Base-by-base conservation (phyloP, 306 rosid species). In the Hylodesmum podocarpum region DNA sequence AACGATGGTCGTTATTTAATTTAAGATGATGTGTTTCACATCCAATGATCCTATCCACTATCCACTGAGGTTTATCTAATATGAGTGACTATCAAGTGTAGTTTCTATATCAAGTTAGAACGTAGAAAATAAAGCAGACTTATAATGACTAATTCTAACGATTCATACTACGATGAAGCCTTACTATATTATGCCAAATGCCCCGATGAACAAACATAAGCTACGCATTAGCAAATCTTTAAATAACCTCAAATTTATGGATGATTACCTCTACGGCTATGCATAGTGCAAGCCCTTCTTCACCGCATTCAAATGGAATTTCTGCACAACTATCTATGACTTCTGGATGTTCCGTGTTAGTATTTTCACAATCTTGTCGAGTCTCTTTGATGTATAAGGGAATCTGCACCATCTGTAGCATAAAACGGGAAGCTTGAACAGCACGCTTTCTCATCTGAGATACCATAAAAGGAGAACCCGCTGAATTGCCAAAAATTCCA, bases 371-470 rank as follows among this genome's bases (percentile, higher is more conserved):
- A 58, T 62, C 91, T 29, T 55, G 84, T 76, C 83, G 88, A 75
- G 84, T 70, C 73, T 87, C 90, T 73, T 78, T 87, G 67, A 53
- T 71, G 59, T 87, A 92, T 15, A 90, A 84, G 34, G 97, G 94
- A 73, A 84, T 85, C 86, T 89, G 96, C 87, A 92, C 82, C 97
- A 95, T 92, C 85, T 95, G 97, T 86, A 95, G 85, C 97, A 95
- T 92, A 78, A 92, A 95, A 25, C 92, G 96, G 43, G 97, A 92
- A 81, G 96, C 99, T 84, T 88, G 97, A 78, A 95, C 96, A 22
- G 90, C 97, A 78, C 88, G 91, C 85, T 95, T 95, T 39, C 93
- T 97, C 92, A 90, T 83, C 80, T 87, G 91, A 70, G 92, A 88
- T 69, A 95, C 89, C 74, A 80, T 14, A 21, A 46, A 24, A 13